A percentile compares a stretch with the other conserved stretches of the same genome.
These are phyloP conservation scores for Ceratocystis eucalypticola DNA, from an alignment of 2,329 filamentous ascomycete species.

Conservation along the genomic window DNA sequence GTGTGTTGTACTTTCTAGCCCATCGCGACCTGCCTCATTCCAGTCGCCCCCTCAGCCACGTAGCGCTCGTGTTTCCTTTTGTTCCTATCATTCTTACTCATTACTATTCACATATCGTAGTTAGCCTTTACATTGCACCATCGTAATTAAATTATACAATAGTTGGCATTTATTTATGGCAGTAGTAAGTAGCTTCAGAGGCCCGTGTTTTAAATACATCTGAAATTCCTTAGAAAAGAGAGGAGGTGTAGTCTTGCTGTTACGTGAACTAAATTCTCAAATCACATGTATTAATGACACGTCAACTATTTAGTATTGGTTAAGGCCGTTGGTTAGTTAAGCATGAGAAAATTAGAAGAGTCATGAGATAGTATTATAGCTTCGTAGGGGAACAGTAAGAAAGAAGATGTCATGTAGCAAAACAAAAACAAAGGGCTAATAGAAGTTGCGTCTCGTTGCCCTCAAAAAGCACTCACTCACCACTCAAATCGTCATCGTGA, in stretches of 20 bases:
- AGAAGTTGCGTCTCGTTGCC: background rate
- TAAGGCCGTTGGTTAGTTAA: no score
- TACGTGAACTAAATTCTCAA: no score
- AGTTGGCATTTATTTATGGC: no score
- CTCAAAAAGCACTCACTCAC: background rate
- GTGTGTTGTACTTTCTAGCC: background rate
- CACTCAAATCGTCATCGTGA: conserved; percentile 81
- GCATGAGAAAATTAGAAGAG: background rate
- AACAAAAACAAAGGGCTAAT: background rate
- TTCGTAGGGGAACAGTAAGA: background rate
- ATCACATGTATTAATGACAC: no score
- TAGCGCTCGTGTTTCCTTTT: background rate
- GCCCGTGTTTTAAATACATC: no score
- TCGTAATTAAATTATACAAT: no score
- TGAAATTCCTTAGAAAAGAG: no score
- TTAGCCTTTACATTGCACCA: background rate
- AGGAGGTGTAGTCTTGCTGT: no score
- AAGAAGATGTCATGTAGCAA: background rate
- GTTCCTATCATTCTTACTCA: background rate
- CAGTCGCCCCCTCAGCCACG: no score
- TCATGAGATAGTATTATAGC: background rate
- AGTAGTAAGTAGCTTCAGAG: no score
- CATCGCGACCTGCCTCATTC: background rate
- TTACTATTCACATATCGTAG: background rate
- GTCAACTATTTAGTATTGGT: no score